Evolutionary conservation across 257 asterid species (phyloP), one percentile per base, ranked within the genome.

Genomic region (Buddleja alternifolia): DNA sequence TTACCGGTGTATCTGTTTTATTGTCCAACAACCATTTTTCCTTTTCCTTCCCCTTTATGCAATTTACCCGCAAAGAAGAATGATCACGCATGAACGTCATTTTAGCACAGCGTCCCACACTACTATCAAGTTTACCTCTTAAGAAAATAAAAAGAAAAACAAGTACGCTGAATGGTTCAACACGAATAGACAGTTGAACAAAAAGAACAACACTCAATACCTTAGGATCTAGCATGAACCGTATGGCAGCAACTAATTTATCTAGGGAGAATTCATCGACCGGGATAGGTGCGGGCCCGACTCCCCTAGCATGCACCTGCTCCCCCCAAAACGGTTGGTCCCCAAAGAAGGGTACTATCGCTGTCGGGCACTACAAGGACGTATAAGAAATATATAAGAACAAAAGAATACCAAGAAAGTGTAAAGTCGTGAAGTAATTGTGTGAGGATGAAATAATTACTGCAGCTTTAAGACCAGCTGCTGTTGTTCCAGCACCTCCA

Each of bases 401-500:
- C 40, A 2, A n/a, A 53, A 48, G 10, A 63, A 44, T 20, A 29
- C 16, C 24, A 23, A 17, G 3, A 56, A 41, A 10, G 20, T 39
- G n/a, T 5, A 14, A 9, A 21, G 3, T 24, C 24, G 12, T 47
- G 61, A 46, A 36, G n/a, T 34, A 56, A 36, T 8, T 12, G 1
- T 52, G 47, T 14, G 12, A 21, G 60, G 59, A 10, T 39, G 21
- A 19, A 66, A 60, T 7, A 37, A 56, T 67, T 84, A 88, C 98
- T 34, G 96, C 97, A 12, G 96, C 93, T 85, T 87, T 90, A 59
- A 93, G 96, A 61, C 98, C 95, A 14, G 98, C 97, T 41, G 97
- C 98, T 2, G 98, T 93, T 71, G 98, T 93, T 67, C 96, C 98
- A 45, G 98, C 97, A 44, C 98, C 97, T 60, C 98, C 98, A 65